Evolutionary conservation across 192 early-diverging fungal species (phyloP), one percentile per base, ranked within the genome.

Genomic region (Chytriomyces hyalinus): DNA sequence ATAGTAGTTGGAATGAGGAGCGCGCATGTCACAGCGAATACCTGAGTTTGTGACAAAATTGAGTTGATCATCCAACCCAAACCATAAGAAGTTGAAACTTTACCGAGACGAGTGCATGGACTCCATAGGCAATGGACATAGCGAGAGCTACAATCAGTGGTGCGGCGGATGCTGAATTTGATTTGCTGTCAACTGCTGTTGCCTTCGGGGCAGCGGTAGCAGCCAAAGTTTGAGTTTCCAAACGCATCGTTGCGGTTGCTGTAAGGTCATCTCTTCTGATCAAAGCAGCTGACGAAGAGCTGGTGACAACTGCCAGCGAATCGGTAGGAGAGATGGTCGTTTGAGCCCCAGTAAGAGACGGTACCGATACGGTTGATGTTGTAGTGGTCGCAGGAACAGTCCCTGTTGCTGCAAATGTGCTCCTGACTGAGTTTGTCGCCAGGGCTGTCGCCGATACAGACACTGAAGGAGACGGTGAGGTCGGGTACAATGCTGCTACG

Each of bases 311-410:
- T 11, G 45, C 22, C 36, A 36, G 36, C 47, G 36, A 9, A 45
- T 13, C 13, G 47, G 47, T 49, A 46, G 36, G 11, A 11, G 66
- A 20, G 11, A 17, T 22, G 49, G 66, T 67, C 11, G 45, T 67
- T 1, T 26, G 13, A 15, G 28, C 50, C 8, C 51, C 53, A 15
- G 69, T 4, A 36, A 51, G 50, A 51, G 36, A 36, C 36, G 36
- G 4, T 36, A 36, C 36, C 36, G 36, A 36, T 36, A 36, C 36
- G 36, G 36, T 36, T 36, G 36, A 36, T 36, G 69, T 17, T 13
- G 9, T 36, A 47, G 67, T 57, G 69, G 48, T 71, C 44, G 69
- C 10, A 71, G n/a, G 20, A 20, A 59, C 17, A 43, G 36, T 43
- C n/a, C 36, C 36, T 36, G 20, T 59, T n/a, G 66, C 13, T 28